Percentiles rank a stretch among this genome's conserved stretches.
These are phyloP conservation scores for Salix koriyanagi DNA, from an alignment of 345 rosid species.

Conservation along the genomic window DNA sequence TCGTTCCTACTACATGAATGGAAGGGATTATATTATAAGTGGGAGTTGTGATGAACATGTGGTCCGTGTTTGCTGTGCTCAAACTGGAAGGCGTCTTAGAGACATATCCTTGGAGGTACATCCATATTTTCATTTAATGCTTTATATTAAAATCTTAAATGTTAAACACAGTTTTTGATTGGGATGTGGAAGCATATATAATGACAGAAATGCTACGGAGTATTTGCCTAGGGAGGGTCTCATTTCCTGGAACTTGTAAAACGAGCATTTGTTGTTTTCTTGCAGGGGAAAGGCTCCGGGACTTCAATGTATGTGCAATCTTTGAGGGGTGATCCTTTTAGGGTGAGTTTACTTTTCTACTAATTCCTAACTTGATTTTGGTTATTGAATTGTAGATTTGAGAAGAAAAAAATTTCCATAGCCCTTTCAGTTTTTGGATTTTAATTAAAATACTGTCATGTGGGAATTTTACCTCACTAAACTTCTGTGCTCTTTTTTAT, in stretches of 20 bases:
- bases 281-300: constrained; percentile 60
- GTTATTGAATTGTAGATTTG: background rate
- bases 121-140: background rate
- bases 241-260: background rate
- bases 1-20: constrained; percentile 89
- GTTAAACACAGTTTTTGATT: background rate
- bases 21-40: constrained; percentile 84
- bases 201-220: background rate
- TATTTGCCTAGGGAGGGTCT: background rate
- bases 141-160: background rate
- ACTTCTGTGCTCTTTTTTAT: background rate
- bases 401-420: background rate
- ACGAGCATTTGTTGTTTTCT: constrained; percentile 6
- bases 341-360: constrained; percentile 48
- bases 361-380: background rate
- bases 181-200: background rate
- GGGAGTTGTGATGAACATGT: constrained; percentile 91
- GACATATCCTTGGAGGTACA: constrained; percentile 86
- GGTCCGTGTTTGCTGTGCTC: constrained; percentile 90
- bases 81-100: constrained; percentile 93
- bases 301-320: constrained; percentile 88
- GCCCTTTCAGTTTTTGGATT: background rate
- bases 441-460: background rate
- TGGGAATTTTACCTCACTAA: background rate
- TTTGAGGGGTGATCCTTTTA: constrained; percentile 86